Conservation (phyloP, 495 filamentous ascomycete species). For the Bombardia bombarda region DNA sequence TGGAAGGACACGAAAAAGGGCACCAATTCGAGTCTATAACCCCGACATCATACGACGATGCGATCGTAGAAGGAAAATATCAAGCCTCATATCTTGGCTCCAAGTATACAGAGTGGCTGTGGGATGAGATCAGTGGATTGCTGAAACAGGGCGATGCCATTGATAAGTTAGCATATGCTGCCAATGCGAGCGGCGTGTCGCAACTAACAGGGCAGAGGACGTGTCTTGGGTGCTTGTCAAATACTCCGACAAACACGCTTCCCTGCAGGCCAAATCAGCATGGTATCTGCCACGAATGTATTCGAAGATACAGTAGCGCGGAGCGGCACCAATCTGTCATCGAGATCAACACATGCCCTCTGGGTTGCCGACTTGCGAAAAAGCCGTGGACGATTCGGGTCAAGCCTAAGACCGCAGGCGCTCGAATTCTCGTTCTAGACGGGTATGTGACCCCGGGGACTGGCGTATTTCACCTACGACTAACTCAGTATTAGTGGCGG, state of each 20-base stretch:
- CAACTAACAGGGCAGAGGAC: constrained; percentile 20
- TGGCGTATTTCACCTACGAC: not conserved
- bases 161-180: constrained; percentile 1
- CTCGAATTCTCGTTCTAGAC: constrained; percentile 31
- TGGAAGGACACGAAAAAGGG: constrained; percentile 12
- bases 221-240: constrained; percentile 32
- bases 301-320: constrained; percentile 13
- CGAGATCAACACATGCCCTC: constrained; percentile 2
- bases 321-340: constrained; percentile 4
- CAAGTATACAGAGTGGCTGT: constrained; percentile 1
- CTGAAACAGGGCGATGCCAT: not conserved
- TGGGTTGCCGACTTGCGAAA: constrained; percentile 5
- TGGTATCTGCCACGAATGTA: constrained; percentile 28
- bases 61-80: constrained; percentile 1
- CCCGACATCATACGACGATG: constrained; percentile 2
- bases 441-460: constrained; percentile 26
- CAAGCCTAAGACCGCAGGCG: constrained; percentile 27
- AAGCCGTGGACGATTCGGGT: constrained; percentile 14
- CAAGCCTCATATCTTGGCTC: constrained; percentile 3
- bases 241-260: constrained; percentile 28
- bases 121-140: constrained; percentile 1
- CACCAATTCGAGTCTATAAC: constrained; percentile 11
- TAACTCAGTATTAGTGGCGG: constrained; percentile 25
- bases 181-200: not conserved
- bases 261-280: constrained; percentile 26